Conservation (phyloP, 2,329 filamentous ascomycete species). For the Fusarium compactum region DNA sequence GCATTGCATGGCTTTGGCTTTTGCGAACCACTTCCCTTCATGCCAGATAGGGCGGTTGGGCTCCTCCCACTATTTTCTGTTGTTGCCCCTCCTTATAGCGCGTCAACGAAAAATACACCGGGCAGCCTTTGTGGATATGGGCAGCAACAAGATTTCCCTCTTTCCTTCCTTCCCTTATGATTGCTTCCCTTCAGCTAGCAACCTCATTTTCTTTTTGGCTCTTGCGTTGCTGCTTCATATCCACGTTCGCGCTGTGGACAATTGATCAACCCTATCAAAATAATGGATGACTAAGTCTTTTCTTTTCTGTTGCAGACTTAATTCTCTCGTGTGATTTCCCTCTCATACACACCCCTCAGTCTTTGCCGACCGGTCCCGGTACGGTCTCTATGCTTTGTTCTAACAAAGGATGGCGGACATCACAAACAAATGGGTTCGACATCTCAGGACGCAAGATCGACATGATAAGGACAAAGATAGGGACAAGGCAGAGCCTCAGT, state of each 20-base stretch:
- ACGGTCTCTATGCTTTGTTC: slow-evolving; percentile 18
- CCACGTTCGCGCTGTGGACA: not conserved
- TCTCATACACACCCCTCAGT: not conserved
- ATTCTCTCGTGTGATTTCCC: not conserved
- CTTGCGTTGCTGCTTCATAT: not conserved
- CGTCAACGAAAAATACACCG: not conserved
- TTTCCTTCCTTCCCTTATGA: not conserved
- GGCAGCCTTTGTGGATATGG: too few relatives aligned
- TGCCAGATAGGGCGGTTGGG: not conserved
- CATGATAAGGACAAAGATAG: slow-evolving; percentile 22
- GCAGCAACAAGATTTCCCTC: too few relatives aligned
- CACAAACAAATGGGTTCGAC: slow-evolving; percentile 34
- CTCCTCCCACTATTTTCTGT: too few relatives aligned
- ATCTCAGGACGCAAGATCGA: slow-evolving; percentile 27
- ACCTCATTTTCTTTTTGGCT: not conserved
- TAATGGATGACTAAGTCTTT: slow-evolving; percentile 15
- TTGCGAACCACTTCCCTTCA: slow-evolving; percentile 2
- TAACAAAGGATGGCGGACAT: slow-evolving; percentile 31
- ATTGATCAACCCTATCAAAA: not conserved
- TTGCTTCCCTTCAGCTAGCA: not conserved
- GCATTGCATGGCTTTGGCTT: not conserved
- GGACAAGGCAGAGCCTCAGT: not conserved
- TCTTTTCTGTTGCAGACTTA: not conserved
- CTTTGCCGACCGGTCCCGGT: slow-evolving; percentile 6
- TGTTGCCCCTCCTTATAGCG: not conserved